Evolutionary conservation across 2,329 filamentous ascomycete species (phyloP).

Genomic region (Colletotrichum shisoi): DNA sequence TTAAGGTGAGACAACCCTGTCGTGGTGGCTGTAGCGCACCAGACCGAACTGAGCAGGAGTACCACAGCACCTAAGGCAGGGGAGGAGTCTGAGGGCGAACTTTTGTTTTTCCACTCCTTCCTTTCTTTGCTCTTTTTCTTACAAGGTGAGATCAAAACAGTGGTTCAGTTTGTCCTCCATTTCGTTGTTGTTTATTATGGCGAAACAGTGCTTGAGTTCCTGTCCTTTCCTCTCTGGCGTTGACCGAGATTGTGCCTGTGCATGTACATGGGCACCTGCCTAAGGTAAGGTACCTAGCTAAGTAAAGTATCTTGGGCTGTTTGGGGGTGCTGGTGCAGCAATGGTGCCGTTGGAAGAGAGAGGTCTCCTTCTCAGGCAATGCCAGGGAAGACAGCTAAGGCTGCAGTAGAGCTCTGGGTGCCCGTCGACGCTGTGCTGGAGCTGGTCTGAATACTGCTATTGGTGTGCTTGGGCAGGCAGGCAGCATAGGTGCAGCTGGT

Average conservation of each 20-base stretch:
- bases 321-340: no score
- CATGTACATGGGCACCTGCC: neutral
- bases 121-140: no score
- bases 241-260: neutral
- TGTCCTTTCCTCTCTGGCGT: no score
- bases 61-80: no score
- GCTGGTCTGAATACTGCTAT: slow-evolving; percentile 2
- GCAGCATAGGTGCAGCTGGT: slow-evolving; percentile 15
- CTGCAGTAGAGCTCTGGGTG: slow-evolving; percentile 4
- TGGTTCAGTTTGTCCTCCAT: no score
- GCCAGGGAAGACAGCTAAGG: neutral
- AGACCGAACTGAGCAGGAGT: neutral
- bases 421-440: neutral
- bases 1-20: slow-evolving; percentile 35
- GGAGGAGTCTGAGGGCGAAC: neutral
- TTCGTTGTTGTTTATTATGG: no score
- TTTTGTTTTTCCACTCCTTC: neutral
- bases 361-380: no score
- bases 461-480: slow-evolving; percentile 15
- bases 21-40: slow-evolving; percentile 10
- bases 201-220: no score
- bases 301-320: neutral
- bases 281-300: neutral
- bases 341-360: no score
- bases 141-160: no score